phyloP scores from a whole-genome alignment of 495 filamentous ascomycete genomes.

The Penicillium cinerascens region DNA sequence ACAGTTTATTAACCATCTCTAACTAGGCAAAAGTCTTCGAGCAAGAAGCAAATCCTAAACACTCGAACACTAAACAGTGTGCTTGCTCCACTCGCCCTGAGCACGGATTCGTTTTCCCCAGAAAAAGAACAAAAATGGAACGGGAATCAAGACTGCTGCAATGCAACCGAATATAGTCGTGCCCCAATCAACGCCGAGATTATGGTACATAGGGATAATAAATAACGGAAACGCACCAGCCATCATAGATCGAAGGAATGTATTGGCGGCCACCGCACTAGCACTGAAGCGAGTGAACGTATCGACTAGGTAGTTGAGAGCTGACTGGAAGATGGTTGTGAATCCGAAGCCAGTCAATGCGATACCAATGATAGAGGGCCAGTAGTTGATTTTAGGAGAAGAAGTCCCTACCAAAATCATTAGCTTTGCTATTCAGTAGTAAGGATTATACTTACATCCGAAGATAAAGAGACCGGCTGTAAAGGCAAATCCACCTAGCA shows the following conservation, averaged over 20 bases:
- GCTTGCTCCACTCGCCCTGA: conserved; percentile 26
- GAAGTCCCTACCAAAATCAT: conserved; percentile 25
- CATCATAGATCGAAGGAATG: conserved; percentile 53
- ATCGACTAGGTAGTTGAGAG: conserved; percentile 20
- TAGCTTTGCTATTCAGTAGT: too few relatives aligned
- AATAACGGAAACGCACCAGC: conserved; percentile 55
- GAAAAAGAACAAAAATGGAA: conserved; percentile 36
- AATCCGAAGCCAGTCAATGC: conserved; percentile 45
- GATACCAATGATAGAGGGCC: conserved; percentile 23
- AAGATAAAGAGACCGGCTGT: conserved; percentile 51
- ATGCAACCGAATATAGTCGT: conserved; percentile 41
- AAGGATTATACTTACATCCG: conserved; percentile 52
- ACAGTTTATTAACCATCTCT: too few relatives aligned
- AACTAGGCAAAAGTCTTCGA: too few relatives aligned
- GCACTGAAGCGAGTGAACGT: conserved; percentile 10
- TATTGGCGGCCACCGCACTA: conserved; percentile 28
- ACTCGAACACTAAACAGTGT: conserved; percentile 6
- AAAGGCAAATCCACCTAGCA: conserved; percentile 43
- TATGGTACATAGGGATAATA: conserved; percentile 50
- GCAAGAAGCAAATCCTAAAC: too few relatives aligned
- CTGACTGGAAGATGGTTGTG: conserved; percentile 33
- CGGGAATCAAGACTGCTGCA: conserved; percentile 33
- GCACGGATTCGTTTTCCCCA: conserved; percentile 34
- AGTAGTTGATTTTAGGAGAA: neutral
- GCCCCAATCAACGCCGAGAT: conserved; percentile 56